phyloP scores from a whole-genome alignment of 1,139 yeast species.

The Torulaspora globosa region DNA sequence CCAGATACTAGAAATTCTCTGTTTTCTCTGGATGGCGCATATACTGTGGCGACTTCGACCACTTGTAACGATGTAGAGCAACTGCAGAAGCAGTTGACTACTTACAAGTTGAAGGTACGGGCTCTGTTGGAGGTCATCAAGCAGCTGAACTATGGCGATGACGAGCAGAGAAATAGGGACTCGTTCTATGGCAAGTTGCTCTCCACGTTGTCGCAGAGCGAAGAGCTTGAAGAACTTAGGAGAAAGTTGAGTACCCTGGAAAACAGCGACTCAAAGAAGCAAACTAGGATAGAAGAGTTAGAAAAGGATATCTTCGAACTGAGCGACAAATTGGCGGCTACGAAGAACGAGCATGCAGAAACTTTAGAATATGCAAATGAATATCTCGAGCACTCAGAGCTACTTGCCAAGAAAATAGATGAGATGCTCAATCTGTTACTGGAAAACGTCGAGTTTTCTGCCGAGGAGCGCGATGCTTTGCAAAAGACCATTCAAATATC shows the following conservation, averaged over 20 bases:
- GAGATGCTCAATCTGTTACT: slow-evolving; percentile 31
- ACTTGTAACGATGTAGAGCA: slow-evolving; percentile 31
- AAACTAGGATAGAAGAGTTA: slow-evolving; percentile 19
- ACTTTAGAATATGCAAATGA: slow-evolving; percentile 35
- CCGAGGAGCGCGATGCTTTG: slow-evolving; percentile 33
- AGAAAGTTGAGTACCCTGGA: slow-evolving; percentile 23
- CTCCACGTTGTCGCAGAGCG: slow-evolving; percentile 25
- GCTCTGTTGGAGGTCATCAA: slow-evolving; percentile 37
- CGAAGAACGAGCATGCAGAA: slow-evolving; percentile 29
- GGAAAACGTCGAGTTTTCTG: slow-evolving; percentile 23
- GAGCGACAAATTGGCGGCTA: slow-evolving; percentile 28
- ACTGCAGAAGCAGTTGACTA: slow-evolving; percentile 37
- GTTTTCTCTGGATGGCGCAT: slow-evolving; percentile 20
- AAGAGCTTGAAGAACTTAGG: slow-evolving; percentile 30
- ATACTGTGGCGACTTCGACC: slow-evolving; percentile 24
- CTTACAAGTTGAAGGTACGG: slow-evolving; percentile 37
- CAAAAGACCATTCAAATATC: slow-evolving; percentile 32
- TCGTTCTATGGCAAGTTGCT: slow-evolving; percentile 22
- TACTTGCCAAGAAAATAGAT: slow-evolving; percentile 33
- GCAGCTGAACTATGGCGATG: slow-evolving; percentile 29
- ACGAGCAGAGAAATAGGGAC: slow-evolving; percentile 18
- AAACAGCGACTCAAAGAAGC: slow-evolving; percentile 13
- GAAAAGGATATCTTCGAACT: slow-evolving; percentile 25
- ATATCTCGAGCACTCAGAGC: slow-evolving; percentile 33
- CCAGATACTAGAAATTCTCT: slow-evolving; percentile 18